Evolutionary conservation across 2,329 filamentous ascomycete genomes (phyloP), one percentile per base, ranked within the genome.

Genomic region (Venturiaceae sp.): DNA sequence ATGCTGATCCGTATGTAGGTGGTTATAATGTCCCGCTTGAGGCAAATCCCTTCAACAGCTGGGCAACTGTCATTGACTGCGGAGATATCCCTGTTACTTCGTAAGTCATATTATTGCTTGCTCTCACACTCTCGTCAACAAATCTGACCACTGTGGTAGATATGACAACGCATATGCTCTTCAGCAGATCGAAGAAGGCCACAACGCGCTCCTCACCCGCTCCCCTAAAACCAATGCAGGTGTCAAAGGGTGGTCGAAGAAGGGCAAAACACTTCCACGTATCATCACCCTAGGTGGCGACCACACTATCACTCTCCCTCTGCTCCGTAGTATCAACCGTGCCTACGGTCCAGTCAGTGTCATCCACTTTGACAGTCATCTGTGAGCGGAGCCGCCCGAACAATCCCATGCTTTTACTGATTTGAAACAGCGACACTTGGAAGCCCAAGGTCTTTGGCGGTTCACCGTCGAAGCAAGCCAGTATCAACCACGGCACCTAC

Each of bases 401-500:
- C 30, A 59, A 30, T 59, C n/a, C 34, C 55, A 19, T 34, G 19
- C 14, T 55, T 53, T 21, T n/a, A 8, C 26, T 55, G 5, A 56
- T 30, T 21, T 11, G 28, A 2, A 30, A 58, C 16, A 74, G 66
- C 3, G 80, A 80, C 62, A 79, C 80, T 66, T 89, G 88, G 88
- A 83, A 82, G 60, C 90, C 90, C 46, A 92, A 92, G 69, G 90
- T 94, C 28, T 95, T 95, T 65, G 90, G 90, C 57, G 90, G 89
- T 32, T 85, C 87, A 0, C 89, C 90, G 0, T 87, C 83, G 30
- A 81, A 91, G 61, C 82, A 85, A 39, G 89, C 90, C 21, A 80
- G 80, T 63, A 85, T 95, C 74, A 95, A 94, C 74, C 88, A 94
- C 74, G 90, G 90, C 44, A 94, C 89, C 1, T 94, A 94, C 76